These are phyloP conservation scores for Physaria fendleri DNA, from an alignment of 345 rosid species.

Conservation along the genomic window DNA sequence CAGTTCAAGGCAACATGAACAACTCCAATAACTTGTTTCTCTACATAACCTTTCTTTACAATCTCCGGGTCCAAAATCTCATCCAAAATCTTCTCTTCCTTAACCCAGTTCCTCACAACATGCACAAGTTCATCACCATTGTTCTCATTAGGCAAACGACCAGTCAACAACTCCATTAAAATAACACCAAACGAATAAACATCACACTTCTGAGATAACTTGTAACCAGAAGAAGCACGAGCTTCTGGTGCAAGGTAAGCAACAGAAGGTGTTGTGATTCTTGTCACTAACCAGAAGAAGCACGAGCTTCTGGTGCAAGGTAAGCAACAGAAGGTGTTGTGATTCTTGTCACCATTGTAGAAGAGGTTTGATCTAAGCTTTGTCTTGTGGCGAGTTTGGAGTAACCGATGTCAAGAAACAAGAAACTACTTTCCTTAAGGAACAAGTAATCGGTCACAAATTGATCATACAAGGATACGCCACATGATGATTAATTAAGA, in stretches of 20 bases:
- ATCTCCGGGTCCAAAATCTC: constrained; percentile 73
- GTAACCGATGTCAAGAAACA: constrained; percentile 11
- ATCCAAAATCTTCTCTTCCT: constrained; percentile 56
- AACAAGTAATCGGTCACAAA: background rate
- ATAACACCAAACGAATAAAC: constrained; percentile 83
- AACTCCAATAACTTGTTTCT: constrained; percentile 59
- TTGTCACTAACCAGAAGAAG: no score
- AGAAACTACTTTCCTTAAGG: background rate
- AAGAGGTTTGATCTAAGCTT: constrained; percentile 33
- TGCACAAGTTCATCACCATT: constrained; percentile 61
- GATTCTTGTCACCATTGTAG: constrained; percentile 40
- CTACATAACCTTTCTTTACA: constrained; percentile 48
- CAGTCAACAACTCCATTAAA: constrained; percentile 82
- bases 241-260: constrained; percentile 83
- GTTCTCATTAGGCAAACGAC: constrained; percentile 52
- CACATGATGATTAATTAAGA: background rate
- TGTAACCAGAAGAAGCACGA: constrained; percentile 48
- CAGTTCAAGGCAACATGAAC: constrained; percentile 85
- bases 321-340: constrained; percentile 43
- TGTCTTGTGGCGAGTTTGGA: constrained; percentile 47
- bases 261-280: constrained; percentile 38
- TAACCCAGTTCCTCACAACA: constrained; percentile 57
- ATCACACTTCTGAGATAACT: constrained; percentile 76
- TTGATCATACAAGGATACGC: background rate
- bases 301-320: constrained; percentile 84